Conservation (phyloP, 1,284 basidiomycete species). For the Trichosporon ovoides region DNA sequence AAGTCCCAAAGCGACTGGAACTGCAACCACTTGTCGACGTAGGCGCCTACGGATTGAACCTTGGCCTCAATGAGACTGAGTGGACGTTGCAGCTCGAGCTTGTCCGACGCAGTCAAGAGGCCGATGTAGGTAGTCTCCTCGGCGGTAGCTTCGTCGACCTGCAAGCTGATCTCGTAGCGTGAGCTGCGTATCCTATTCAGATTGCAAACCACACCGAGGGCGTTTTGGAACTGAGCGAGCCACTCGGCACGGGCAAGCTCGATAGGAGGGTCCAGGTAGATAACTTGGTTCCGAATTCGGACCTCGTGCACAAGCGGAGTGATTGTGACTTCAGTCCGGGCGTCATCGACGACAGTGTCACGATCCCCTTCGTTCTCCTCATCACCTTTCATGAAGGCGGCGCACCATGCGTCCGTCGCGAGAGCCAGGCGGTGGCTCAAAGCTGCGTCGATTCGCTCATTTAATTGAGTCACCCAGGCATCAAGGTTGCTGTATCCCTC, state of each 20-base stretch:
- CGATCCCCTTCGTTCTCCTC: constrained; percentile 68
- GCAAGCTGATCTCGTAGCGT: constrained; percentile 89
- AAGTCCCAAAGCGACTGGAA: constrained; percentile 99
- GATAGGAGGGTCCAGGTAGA: constrained; percentile 96
- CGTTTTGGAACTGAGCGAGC: constrained; percentile 85
- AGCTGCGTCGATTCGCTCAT: constrained; percentile 76
- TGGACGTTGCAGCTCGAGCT: constrained; percentile 70
- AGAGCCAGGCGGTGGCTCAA: constrained; percentile 70
- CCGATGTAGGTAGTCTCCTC: constrained; percentile 76
- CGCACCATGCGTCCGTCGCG: constrained; percentile 81
- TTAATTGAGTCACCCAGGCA: constrained; percentile 85
- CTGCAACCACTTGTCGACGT: constrained; percentile 95
- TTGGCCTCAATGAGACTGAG: constrained; percentile 84
- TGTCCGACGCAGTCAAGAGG: constrained; percentile 68
- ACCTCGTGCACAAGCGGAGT: constrained; percentile 89
- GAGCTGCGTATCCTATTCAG: constrained; percentile 85
- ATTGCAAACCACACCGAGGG: constrained; percentile 82
- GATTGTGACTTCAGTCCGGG: constrained; percentile 42
- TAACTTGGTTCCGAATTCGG: constrained; percentile 95
- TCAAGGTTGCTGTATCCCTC: constrained; percentile 98
- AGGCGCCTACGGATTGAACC: constrained; percentile 66
- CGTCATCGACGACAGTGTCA: constrained; percentile 47
- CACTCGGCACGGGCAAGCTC: constrained; percentile 87
- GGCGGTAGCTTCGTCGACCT: constrained; percentile 62
- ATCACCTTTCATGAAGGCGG: constrained; percentile 70